Evolutionary conservation across 2,329 filamentous ascomycete genomes (phyloP).

Genomic region (Setomelanomma holmii): DNA sequence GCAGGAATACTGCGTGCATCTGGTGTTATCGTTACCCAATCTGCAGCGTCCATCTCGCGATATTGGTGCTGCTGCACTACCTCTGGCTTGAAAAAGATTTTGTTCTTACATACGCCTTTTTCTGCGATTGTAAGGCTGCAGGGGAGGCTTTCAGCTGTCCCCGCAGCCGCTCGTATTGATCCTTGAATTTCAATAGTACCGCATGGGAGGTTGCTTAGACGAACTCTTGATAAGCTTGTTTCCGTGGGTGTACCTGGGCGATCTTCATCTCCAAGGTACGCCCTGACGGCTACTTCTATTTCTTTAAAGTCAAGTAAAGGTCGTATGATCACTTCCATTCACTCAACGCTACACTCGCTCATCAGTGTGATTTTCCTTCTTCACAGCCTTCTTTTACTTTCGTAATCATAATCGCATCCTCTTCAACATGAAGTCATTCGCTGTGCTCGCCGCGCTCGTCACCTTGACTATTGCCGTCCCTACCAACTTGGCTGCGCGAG

Average conservation of each 20-base stretch:
- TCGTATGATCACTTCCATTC: background rate
- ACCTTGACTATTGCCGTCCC: constrained; percentile 5
- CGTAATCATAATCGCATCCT: background rate
- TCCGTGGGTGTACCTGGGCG: background rate
- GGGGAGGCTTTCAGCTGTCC: background rate
- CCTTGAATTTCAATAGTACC: background rate
- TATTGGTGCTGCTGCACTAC: no score
- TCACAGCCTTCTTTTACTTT: background rate
- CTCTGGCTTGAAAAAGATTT: no score
- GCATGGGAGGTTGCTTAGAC: background rate
- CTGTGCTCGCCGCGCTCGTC: constrained; percentile 7
- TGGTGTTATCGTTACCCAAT: no score
- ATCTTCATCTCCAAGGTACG: constrained; percentile 3
- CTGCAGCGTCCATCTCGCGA: no score
- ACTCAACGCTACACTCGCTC: background rate
- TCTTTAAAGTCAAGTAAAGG: background rate
- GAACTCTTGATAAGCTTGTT: constrained; percentile 5
- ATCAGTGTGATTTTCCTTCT: background rate
- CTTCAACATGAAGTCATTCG: constrained; percentile 18
- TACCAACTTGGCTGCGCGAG: background rate
- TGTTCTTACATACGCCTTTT: no score
- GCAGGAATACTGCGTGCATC: no score
- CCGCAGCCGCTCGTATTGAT: background rate
- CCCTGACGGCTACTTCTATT: background rate
- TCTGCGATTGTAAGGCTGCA: no score